Conservation (phyloP, 2,329 filamentous ascomycete genomes). For the Penicillium sp. region DNA sequence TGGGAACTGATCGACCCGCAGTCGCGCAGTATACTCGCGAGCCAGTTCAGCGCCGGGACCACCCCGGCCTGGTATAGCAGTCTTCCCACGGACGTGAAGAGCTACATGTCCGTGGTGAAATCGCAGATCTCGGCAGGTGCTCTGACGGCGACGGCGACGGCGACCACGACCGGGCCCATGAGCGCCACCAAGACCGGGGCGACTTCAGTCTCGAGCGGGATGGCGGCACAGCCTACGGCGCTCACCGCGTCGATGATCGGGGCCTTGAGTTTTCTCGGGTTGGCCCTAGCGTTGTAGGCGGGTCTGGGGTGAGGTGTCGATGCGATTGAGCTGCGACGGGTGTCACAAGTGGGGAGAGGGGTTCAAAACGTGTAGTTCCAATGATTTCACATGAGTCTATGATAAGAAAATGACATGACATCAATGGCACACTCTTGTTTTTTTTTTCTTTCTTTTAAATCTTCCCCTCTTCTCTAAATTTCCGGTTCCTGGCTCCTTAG, state of each 20-base stretch:
- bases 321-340: not conserved
- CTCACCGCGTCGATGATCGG: slow-evolving; percentile 19
- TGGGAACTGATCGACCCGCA: slow-evolving; percentile 29
- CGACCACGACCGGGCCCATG: slow-evolving; percentile 13
- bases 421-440: not conserved
- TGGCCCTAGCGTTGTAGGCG: slow-evolving; percentile 23
- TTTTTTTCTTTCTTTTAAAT: not conserved
- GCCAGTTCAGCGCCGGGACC: slow-evolving; percentile 30
- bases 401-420: not conserved
- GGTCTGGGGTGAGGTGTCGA: not conserved
- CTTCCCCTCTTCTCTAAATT: not conserved
- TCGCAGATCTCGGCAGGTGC: slow-evolving; percentile 29
- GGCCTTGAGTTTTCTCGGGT: slow-evolving; percentile 23
- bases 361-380: not conserved
- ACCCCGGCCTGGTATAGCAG: slow-evolving; percentile 34
- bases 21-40: slow-evolving; percentile 30
- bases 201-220: slow-evolving; percentile 17
- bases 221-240: slow-evolving; percentile 19
- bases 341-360: not conserved
- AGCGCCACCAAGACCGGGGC: slow-evolving; percentile 13
- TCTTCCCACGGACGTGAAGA: slow-evolving; percentile 33
- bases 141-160: slow-evolving; percentile 21
- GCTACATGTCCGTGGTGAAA: slow-evolving; percentile 32
- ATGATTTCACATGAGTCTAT: not conserved
- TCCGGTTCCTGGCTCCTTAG: slow-evolving; percentile 1